These are phyloP conservation scores for Ceratobasidium papillatum DNA, from an alignment of 1,284 basidiomycete species.

Conservation along the genomic window DNA sequence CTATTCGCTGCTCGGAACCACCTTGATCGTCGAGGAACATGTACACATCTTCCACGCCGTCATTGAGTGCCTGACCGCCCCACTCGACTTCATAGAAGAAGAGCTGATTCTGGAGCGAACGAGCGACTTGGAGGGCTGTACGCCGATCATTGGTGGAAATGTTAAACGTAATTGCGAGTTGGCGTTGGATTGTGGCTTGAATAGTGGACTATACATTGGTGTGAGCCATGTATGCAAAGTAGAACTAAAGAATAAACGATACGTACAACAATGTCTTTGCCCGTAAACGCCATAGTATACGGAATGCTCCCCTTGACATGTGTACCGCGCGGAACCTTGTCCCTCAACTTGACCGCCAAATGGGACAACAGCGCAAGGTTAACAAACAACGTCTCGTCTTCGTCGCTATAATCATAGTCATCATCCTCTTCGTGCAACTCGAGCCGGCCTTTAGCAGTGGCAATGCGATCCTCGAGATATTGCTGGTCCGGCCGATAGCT, in stretches of 20 bases:
- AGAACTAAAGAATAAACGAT: conserved; percentile 3
- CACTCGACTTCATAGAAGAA: conserved; percentile 99
- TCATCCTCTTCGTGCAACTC: conserved; percentile 60
- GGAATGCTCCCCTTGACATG: conserved; percentile 93
- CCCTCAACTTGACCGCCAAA: conserved; percentile 85
- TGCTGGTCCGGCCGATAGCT: conserved; percentile 55
- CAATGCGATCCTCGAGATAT: conserved; percentile 54
- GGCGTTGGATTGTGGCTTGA: conserved; percentile 77
- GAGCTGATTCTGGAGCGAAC: conserved; percentile 88
- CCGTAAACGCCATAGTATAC: conserved; percentile 88
- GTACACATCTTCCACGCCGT: conserved; percentile 94
- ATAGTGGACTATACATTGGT: conserved; percentile 70
- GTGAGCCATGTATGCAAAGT: conserved; percentile 16
- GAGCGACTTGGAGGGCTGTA: conserved; percentile 85
- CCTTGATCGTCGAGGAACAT: conserved; percentile 90
- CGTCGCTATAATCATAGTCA: conserved; percentile 58
- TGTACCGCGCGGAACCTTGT: conserved; percentile 83
- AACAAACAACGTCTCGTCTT: conserved; percentile 80
- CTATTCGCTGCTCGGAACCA: conserved; percentile 53
- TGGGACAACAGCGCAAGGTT: conserved; percentile 89
- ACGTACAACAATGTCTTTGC: conserved; percentile 90
- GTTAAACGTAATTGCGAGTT: conserved; percentile 73
- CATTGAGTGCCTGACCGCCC: conserved; percentile 84
- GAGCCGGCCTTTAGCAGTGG: conserved; percentile 43
- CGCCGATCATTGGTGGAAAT: conserved; percentile 75